These are phyloP conservation scores for Euphrasia arctica DNA, from an alignment of 305 asterid species.

Conservation along the genomic window DNA sequence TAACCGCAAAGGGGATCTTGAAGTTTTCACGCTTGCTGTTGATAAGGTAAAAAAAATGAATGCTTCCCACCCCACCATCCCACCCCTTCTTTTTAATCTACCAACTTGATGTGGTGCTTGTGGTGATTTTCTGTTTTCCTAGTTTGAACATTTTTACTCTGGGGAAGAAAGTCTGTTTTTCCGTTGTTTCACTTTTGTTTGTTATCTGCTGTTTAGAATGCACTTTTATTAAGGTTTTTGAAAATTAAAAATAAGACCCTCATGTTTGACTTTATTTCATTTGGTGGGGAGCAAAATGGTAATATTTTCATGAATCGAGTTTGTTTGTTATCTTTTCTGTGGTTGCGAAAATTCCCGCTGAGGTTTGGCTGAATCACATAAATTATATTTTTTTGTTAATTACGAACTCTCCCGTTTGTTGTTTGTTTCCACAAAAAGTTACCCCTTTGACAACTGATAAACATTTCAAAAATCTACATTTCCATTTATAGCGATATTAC, in stretches of 20 bases:
- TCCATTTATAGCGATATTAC: not conserved
- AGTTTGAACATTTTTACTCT: not conserved
- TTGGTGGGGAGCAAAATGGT: too few species aligned
- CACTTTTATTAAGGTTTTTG: too few species aligned
- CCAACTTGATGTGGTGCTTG: not conserved
- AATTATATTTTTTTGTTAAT: not conserved
- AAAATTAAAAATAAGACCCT: too few species aligned
- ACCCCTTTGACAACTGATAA: not conserved
- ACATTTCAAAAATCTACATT: not conserved
- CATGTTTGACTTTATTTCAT: too few species aligned
- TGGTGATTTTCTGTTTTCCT: not conserved
- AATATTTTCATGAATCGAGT: too few species aligned
- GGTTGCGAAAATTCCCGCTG: not conserved
- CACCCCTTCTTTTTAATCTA: too few species aligned
- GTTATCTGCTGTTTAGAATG: not conserved
- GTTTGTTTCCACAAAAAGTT: not conserved
- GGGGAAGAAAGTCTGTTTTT: not conserved
- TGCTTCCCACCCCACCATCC: not conserved
- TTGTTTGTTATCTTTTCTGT: too few species aligned
- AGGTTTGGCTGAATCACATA: not conserved
- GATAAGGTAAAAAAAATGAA: conserved; percentile 61
- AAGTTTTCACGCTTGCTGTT: conserved; percentile 93
- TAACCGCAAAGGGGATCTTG: conserved; percentile 67
- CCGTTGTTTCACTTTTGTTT: not conserved
- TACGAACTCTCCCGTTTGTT: not conserved